phyloP scores from a whole-genome alignment of 1,139 yeast species.

The Yamadazyma sp. region DNA sequence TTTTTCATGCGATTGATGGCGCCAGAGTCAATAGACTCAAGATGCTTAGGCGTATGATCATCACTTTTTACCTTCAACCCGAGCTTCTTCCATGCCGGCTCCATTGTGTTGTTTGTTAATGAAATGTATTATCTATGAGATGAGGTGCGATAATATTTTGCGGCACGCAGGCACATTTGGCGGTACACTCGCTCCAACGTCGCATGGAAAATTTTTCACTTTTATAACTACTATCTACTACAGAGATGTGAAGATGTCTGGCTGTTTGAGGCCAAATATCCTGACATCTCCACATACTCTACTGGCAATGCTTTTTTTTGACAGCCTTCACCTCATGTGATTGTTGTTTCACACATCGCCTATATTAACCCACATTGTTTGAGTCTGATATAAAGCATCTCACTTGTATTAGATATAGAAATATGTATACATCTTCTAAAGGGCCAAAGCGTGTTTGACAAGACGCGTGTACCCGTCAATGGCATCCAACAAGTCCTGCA shows the following conservation, averaged over 20 bases:
- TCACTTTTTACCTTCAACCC: constrained; percentile 61
- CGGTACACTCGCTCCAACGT: neutral
- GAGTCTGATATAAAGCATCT: constrained; percentile 45
- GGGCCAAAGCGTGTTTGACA: constrained; percentile 25
- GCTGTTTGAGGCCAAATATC: neutral
- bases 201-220: constrained; percentile 1
- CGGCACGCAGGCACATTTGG: neutral
- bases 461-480: constrained; percentile 57
- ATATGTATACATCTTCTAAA: constrained; percentile 39
- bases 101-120: constrained; percentile 9
- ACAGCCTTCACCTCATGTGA: constrained; percentile 11
- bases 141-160: constrained; percentile 6
- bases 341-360: constrained; percentile 20
- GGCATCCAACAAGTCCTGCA: constrained; percentile 49
- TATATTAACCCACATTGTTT: constrained; percentile 46
- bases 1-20: constrained; percentile 45
- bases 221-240: too few species aligned
- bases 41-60: constrained; percentile 36
- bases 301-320: constrained; percentile 16
- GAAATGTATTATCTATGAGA: constrained; percentile 1
- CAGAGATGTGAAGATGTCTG: neutral
- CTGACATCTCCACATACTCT: neutral
- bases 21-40: constrained; percentile 45
- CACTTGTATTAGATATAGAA: constrained; percentile 55
- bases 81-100: constrained; percentile 91